Conservation (phyloP, 345 rosid species). For the Pistacia atlantica region DNA sequence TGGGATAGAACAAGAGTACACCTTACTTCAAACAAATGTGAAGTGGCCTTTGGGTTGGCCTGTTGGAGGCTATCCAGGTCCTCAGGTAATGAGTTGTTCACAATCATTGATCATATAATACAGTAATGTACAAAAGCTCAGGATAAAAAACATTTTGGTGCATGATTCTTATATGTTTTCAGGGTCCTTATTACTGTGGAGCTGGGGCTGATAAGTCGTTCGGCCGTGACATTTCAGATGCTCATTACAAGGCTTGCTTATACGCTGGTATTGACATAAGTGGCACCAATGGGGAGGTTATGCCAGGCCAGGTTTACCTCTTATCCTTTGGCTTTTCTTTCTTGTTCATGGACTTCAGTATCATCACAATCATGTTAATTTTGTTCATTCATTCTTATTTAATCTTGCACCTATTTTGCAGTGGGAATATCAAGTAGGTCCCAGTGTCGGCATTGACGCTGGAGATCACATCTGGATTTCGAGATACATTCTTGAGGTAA, state of each 20-base stretch:
- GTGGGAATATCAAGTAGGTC: slow-evolving; percentile 99
- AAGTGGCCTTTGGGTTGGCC: slow-evolving; percentile 99
- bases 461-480: slow-evolving; percentile 94
- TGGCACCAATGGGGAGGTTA: slow-evolving; percentile 98
- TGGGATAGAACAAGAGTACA: slow-evolving; percentile 99
- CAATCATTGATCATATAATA: background rate
- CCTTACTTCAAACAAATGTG: slow-evolving; percentile 80
- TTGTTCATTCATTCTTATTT: slow-evolving; percentile 1
- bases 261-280: slow-evolving; percentile 94
- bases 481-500: slow-evolving; percentile 97
- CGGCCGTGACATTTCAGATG: slow-evolving; percentile 97
- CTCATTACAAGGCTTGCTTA: slow-evolving; percentile 96
- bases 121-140: background rate
- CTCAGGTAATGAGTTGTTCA: slow-evolving; percentile 61
- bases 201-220: slow-evolving; percentile 97
- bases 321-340: background rate
- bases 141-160: background rate
- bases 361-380: background rate
- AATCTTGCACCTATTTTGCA: slow-evolving; percentile 30
- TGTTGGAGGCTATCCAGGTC: slow-evolving; percentile 95
- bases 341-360: slow-evolving; percentile 1
- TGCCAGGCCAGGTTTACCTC: slow-evolving; percentile 92
- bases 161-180: slow-evolving; percentile 15
- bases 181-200: slow-evolving; percentile 99
- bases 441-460: slow-evolving; percentile 95